Evolutionary conservation across 2,329 filamentous ascomycete species (phyloP).

Genomic region (Venturia asperata): DNA sequence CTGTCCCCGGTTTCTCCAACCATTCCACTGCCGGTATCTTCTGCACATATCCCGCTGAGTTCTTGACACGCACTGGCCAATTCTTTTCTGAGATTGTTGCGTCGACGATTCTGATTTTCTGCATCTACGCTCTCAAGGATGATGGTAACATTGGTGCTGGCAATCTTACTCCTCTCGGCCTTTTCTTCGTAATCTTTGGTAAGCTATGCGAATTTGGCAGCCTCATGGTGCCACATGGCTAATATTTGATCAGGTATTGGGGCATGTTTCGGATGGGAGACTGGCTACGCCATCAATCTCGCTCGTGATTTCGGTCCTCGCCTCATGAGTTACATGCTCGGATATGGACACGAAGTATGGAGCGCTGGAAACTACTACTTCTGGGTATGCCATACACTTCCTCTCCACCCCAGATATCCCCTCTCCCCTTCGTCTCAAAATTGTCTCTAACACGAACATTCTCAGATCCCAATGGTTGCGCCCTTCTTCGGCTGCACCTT

Average conservation of each 20-base stretch:
- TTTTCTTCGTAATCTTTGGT: slow-evolving; percentile 67
- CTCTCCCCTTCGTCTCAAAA: too few species aligned
- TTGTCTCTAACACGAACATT: not conserved
- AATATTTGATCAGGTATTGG: slow-evolving; percentile 44
- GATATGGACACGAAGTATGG: slow-evolving; percentile 63
- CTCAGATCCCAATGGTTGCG: slow-evolving; percentile 20
- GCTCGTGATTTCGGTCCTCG: slow-evolving; percentile 66
- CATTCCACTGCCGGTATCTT: slow-evolving; percentile 60
- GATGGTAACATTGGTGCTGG: slow-evolving; percentile 37
- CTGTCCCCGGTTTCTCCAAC: slow-evolving; percentile 24
- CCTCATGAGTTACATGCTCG: slow-evolving; percentile 58
- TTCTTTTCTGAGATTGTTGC: slow-evolving; percentile 67
- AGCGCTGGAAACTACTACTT: slow-evolving; percentile 63
- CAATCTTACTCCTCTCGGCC: slow-evolving; percentile 45
- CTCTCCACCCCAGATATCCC: not conserved
- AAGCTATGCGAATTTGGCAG: not conserved
- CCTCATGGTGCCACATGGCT: not conserved
- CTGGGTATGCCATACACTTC: slow-evolving; percentile 46
- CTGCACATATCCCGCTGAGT: slow-evolving; percentile 58
- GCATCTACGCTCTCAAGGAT: slow-evolving; percentile 61
- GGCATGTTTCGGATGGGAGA: slow-evolving; percentile 68
- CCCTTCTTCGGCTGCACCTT: slow-evolving; percentile 20
- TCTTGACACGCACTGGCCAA: slow-evolving; percentile 58
- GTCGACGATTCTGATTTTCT: slow-evolving; percentile 59
- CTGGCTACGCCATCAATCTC: slow-evolving; percentile 67